These are phyloP conservation scores for Amoebophrya sp. DNA, from an alignment of 169 alveolate species.

Conservation along the genomic window DNA sequence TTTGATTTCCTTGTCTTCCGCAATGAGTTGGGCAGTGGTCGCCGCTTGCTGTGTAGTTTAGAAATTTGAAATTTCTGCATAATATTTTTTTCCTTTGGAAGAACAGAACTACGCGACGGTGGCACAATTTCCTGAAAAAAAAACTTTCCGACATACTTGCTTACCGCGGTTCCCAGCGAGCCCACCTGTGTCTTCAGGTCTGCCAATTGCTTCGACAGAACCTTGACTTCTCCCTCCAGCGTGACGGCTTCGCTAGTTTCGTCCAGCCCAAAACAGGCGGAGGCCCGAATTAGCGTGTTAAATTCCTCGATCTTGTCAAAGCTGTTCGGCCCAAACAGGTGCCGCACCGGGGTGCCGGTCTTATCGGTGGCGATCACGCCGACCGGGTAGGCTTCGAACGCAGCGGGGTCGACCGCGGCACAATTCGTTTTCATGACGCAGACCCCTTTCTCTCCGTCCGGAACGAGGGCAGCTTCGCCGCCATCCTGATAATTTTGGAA, in stretches of 20 bases:
- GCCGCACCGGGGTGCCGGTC: neutral
- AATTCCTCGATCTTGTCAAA: neutral
- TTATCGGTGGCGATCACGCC: neutral
- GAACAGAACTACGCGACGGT: too few relatives aligned
- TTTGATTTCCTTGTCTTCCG: neutral
- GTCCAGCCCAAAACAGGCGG: neutral
- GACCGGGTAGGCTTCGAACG: neutral
- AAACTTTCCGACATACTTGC: too few relatives aligned
- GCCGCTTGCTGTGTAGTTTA: neutral
- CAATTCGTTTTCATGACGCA: neutral
- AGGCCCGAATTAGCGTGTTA: neutral
- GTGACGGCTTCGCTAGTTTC: neutral
- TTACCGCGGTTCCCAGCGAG: too few relatives aligned
- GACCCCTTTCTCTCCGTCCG: conserved; percentile 1
- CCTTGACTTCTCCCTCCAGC: neutral
- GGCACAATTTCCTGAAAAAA: too few relatives aligned
- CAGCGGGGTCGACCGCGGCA: neutral
- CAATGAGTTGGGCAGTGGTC: neutral
- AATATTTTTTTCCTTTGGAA: too few relatives aligned
- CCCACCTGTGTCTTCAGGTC: too few relatives aligned
- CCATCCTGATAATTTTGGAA: too few relatives aligned
- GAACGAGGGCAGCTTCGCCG: neutral
- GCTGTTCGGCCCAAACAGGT: neutral
- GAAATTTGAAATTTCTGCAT: too few relatives aligned
- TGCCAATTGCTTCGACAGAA: neutral